These are phyloP conservation scores for Fusarium subtropicale DNA, from an alignment of 2,329 filamentous ascomycete genomes.

Conservation along the genomic window DNA sequence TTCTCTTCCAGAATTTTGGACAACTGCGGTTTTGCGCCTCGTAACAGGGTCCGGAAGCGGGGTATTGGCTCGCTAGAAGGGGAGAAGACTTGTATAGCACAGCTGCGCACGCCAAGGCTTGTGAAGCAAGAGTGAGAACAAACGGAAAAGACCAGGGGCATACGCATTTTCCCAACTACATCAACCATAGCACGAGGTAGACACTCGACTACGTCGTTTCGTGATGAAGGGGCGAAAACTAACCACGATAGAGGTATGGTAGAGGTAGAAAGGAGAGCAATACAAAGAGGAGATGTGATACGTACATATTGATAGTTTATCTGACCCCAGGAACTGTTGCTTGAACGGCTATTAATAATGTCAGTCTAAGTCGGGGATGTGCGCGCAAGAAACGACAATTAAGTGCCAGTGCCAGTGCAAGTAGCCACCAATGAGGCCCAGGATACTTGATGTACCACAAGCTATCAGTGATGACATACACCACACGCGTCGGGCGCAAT, in stretches of 20 bases:
- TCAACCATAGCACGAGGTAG: constrained; percentile 27
- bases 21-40: constrained; percentile 41
- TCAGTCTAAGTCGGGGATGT: constrained; percentile 38
- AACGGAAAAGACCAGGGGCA: constrained; percentile 13
- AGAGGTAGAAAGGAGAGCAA: constrained; percentile 8
- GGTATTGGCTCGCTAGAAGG: constrained; percentile 27
- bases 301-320: constrained; percentile 35
- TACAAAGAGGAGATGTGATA: constrained; percentile 27
- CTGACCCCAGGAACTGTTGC: not conserved
- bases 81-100: constrained; percentile 20
- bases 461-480: constrained; percentile 13
- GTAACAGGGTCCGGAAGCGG: constrained; percentile 36
- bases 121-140: constrained; percentile 19
- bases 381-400: constrained; percentile 37
- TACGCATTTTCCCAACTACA: constrained; percentile 9
- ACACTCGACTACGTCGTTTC: constrained; percentile 28
- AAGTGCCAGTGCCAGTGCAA: constrained; percentile 47
- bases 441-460: constrained; percentile 14
- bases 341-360: constrained; percentile 40
- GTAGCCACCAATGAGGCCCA: constrained; percentile 33
- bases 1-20: constrained; percentile 40
- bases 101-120: constrained; percentile 37
- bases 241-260: not conserved
- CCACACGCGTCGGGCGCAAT: constrained; percentile 13
- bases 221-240: constrained; percentile 22